phyloP scores from a whole-genome alignment of 306 rosid species.

The Dalbergia oliveri region DNA sequence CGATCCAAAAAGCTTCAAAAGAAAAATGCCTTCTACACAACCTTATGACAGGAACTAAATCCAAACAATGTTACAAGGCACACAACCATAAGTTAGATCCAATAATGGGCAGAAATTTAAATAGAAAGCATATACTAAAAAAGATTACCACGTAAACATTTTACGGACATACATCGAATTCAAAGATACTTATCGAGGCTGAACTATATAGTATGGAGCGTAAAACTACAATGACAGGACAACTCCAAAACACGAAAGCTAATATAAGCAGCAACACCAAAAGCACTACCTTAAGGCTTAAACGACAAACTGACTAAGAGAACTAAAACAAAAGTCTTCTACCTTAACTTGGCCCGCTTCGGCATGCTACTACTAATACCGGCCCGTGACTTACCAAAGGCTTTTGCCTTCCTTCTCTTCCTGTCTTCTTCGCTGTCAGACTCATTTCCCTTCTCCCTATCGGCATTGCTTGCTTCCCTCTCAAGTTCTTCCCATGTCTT shows the following conservation, averaged over 20 bases:
- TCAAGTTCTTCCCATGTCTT: slow-evolving; percentile 98
- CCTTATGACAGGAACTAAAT: too few species aligned
- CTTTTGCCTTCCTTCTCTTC: slow-evolving; percentile 84
- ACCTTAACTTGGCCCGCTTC: slow-evolving; percentile 75
- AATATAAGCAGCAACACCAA: not conserved
- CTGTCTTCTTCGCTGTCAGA: slow-evolving; percentile 96
- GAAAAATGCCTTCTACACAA: too few species aligned
- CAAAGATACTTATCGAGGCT: not conserved
- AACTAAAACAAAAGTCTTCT: slow-evolving; percentile 36
- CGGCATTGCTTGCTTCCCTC: slow-evolving; percentile 97
- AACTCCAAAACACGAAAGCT: slow-evolving; percentile 2
- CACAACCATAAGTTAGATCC: not conserved
- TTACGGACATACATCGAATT: not conserved
- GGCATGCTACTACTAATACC: slow-evolving; percentile 58
- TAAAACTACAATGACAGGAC: not conserved
- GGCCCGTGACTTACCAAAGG: slow-evolving; percentile 83
- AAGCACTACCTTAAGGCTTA: not conserved
- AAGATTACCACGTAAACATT: not conserved
- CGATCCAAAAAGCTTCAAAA: too few species aligned
- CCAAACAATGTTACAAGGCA: not conserved
- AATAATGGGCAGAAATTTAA: not conserved
- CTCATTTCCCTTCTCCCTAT: slow-evolving; percentile 86
- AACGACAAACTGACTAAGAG: slow-evolving; percentile 13
- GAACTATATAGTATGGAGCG: not conserved
- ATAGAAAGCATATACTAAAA: not conserved